Percentiles rank a stretch among this genome's conserved stretches.
These are phyloP conservation scores for Massariosphaeria phaeospora DNA, from an alignment of 495 filamentous ascomycete genomes.

Conservation along the genomic window DNA sequence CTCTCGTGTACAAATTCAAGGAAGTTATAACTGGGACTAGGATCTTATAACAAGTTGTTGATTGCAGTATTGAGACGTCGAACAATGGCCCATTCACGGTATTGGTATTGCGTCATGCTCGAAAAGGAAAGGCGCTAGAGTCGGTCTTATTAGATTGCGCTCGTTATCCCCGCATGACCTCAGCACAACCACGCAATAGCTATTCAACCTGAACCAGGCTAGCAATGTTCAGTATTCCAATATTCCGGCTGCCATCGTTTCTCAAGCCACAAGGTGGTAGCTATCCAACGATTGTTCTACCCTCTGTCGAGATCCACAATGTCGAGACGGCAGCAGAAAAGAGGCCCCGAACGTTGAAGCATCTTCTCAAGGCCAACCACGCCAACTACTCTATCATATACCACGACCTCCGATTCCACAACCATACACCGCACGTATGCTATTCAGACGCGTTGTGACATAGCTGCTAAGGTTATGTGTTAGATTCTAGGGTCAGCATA, in stretches of 20 bases:
- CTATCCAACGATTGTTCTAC: conserved; percentile 54
- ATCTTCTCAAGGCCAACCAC: conserved; percentile 86
- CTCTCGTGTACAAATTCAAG: no score
- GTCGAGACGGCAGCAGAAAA: conserved; percentile 76
- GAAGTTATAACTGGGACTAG: no score
- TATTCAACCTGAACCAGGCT: not conserved
- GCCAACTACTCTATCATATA: conserved; percentile 80
- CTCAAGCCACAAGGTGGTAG: not conserved
- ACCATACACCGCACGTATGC: conserved; percentile 77
- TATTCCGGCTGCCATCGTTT: conserved; percentile 25
- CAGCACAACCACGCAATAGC: not conserved
- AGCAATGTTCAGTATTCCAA: conserved; percentile 28
- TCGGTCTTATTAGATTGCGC: no score
- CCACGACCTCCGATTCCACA: conserved; percentile 72
- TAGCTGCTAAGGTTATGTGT: conserved; percentile 27
- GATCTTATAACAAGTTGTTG: no score
- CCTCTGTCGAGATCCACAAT: conserved; percentile 66
- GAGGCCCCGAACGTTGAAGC: conserved; percentile 75
- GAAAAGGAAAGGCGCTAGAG: no score
- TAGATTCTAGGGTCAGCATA: conserved; percentile 75
- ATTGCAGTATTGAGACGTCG: no score
- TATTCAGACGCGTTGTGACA: not conserved
- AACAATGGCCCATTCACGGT: no score
- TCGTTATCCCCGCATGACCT: not conserved
- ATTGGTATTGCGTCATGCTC: no score